Base-by-base conservation (phyloP, 2,329 filamentous ascomycete genomes). In the Fusarium camptoceras region DNA sequence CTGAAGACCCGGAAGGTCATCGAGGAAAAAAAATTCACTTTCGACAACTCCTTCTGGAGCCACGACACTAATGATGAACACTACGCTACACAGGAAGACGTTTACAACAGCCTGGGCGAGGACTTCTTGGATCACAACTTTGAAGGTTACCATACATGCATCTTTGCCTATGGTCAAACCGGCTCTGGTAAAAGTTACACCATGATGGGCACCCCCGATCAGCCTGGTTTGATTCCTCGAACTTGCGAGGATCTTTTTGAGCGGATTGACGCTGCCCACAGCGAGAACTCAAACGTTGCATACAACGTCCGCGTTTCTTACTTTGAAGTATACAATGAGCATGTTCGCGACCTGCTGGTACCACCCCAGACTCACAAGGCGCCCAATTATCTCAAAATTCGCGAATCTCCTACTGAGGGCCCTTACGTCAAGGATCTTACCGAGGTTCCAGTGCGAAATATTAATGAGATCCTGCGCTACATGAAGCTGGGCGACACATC, bases 51-150 rank as follows among this genome's bases (percentile, higher is more conserved):
- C 0, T 99, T 98, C 82, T 99, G 96, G 94, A 98, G 95, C 64
- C 94, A 98, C 81, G 84, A 95, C 78, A 86, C 87, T 59, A 80
- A 84, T 27, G 94, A 97, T 77, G 84, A 89, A 31, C 93, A 98
- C 81, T 99, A 98, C 78, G 94, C 96, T 6, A 88, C 91, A 66
- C 96, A 99, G 79, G 93, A 94, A 75, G 93, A 98, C 76, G 92
- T 99, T 59, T 98, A 99, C 85, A 93, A 96, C 76, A 92, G 92
- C 63, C 87, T 99, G 25, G 96, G 96, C 58, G 94, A 98, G 79
- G 96, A 98, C 77, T 98, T 99, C 73, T 87, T 99, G 68, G 96
- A 99, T 80, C 96, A 99, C 86, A 99, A 99, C 83, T 99, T 99
- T 76, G 94, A 98, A 78, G 96, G 96, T 70, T 99, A 99, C 83